A percentile compares a stretch with the other conserved stretches of the same genome.
phyloP scores from a whole-genome alignment of 2,329 filamentous ascomycete genomes.

The Cladophialophora exuberans region DNA sequence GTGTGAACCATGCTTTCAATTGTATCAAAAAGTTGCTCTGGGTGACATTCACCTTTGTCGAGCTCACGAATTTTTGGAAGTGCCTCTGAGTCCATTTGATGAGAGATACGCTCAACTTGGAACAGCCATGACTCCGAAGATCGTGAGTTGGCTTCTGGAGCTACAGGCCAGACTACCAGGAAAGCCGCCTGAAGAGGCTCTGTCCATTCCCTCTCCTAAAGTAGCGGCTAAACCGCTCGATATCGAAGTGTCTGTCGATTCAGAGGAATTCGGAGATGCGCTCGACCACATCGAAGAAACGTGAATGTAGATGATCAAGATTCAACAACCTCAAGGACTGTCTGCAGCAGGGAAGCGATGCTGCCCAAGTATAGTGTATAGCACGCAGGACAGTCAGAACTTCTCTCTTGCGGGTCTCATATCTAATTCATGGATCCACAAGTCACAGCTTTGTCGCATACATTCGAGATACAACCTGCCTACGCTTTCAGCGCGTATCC shows the following conservation, averaged over 20 bases:
- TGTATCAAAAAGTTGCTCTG: neutral
- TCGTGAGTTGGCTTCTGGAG: neutral
- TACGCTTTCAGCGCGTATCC: conserved; percentile 62
- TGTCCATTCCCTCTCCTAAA: neutral
- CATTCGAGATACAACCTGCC: conserved; percentile 61
- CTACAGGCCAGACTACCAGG: too few relatives aligned
- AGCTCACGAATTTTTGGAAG: neutral
- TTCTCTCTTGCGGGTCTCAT: conserved; percentile 42
- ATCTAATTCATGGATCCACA: conserved; percentile 59
- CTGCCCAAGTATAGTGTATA: too few relatives aligned
- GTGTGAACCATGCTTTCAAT: neutral
- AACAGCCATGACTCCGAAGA: neutral
- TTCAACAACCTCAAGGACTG: neutral
- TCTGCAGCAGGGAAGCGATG: neutral
- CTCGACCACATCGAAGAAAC: neutral
- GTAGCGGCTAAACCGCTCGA: neutral
- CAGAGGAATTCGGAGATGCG: neutral
- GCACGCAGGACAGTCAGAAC: conserved; percentile 23
- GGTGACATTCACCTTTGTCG: neutral
- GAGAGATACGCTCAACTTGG: neutral
- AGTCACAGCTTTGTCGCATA: conserved; percentile 50
- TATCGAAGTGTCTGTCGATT: neutral
- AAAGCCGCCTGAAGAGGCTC: neutral
- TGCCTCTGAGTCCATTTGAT: neutral
- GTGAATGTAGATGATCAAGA: too few relatives aligned